Evolutionary conservation across 202 grass and related monocot genomes (phyloP).

Genomic region (Eragrostis tef): DNA sequence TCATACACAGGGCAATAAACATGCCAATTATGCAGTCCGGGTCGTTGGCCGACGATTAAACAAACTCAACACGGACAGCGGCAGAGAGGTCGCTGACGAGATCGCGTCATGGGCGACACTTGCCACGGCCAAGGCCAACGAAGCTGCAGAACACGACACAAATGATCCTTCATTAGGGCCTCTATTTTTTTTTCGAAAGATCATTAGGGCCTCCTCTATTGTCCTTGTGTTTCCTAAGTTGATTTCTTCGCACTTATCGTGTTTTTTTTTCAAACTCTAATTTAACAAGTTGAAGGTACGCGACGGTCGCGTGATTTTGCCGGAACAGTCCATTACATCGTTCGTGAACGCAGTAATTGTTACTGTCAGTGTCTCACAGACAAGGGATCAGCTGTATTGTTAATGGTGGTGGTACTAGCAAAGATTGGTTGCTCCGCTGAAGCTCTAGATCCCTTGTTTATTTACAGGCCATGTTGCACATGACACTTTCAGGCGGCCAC

Average conservation of each 20-base stretch:
- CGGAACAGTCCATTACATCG: background rate
- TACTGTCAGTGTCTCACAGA: background rate
- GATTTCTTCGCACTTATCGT: background rate
- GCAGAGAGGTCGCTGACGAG: slow-evolving; percentile 33
- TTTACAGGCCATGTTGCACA: slow-evolving; percentile 31
- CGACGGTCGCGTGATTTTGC: background rate
- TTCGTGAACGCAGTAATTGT: background rate
- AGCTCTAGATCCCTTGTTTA: background rate
- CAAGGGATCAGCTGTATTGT: background rate
- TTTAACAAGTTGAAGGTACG: background rate
- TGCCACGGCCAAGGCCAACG: slow-evolving; percentile 18
- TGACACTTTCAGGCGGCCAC: slow-evolving; percentile 9
- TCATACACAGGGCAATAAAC: slow-evolving; percentile 36
- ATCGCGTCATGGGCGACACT: slow-evolving; percentile 37
- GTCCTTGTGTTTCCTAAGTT: background rate
- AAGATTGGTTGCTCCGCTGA: background rate
- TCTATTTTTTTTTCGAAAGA: too few species aligned
- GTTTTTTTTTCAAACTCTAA: background rate
- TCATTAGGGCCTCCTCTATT: background rate
- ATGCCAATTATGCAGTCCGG: slow-evolving; percentile 38
- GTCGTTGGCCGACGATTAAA: slow-evolving; percentile 19
- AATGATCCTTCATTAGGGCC: background rate
- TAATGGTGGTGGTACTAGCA: background rate
- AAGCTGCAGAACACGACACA: background rate
- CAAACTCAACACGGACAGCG: background rate